Conservation (phyloP, 768 basidiomycete genomes). For the Boletus vermiculosoides region DNA sequence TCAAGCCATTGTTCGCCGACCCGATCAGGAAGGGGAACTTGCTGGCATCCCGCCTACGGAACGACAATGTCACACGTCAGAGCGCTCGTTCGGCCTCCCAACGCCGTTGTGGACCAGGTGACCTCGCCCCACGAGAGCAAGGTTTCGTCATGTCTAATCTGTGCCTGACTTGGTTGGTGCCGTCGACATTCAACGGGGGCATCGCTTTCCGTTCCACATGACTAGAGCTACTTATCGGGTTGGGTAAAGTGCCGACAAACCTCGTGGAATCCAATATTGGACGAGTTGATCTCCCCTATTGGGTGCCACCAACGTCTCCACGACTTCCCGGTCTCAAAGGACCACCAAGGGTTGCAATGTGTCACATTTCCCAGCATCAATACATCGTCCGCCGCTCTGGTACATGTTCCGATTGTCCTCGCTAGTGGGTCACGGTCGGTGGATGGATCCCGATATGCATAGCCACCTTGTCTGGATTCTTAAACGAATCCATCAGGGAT, state of each 20-base stretch:
- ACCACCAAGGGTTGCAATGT: neutral
- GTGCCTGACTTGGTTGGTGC: too few species aligned
- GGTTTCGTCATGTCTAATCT: neutral
- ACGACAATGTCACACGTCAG: too few species aligned
- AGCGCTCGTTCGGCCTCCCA: neutral
- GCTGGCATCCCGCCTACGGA: too few species aligned
- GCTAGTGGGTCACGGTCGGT: neutral
- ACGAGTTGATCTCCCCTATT: neutral
- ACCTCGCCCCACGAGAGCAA: neutral
- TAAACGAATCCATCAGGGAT: constrained; percentile 2
- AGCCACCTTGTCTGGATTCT: neutral
- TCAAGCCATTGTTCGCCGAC: too few species aligned
- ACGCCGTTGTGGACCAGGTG: neutral
- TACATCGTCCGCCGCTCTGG: neutral
- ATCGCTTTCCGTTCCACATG: neutral
- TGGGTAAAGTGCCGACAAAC: neutral
- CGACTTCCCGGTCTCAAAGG: neutral
- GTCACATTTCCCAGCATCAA: too few species aligned
- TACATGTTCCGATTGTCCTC: neutral
- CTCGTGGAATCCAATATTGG: too few species aligned
- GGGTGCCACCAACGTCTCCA: neutral
- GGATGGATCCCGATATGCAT: neutral
- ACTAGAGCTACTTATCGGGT: too few species aligned
- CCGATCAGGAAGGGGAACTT: too few species aligned
- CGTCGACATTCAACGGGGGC: neutral